Evolutionary conservation across 1,284 basidiomycete species (phyloP).

Genomic region (Cutaneotrichosporon daszewskae): DNA sequence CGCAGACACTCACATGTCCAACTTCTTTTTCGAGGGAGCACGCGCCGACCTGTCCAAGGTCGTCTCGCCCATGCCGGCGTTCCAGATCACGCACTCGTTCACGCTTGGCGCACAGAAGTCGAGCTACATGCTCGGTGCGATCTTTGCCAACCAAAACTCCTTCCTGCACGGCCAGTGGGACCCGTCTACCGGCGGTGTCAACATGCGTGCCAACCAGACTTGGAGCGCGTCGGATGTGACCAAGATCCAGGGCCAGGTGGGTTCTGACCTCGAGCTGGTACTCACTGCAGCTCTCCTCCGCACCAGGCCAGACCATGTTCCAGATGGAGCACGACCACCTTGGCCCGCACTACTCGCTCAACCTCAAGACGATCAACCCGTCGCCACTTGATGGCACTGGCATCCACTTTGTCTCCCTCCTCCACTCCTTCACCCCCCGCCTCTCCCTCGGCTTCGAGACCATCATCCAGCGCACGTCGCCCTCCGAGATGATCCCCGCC

Average conservation of each 20-base stretch:
- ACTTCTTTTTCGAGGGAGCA: slow-evolving; percentile 95
- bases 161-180: slow-evolving; percentile 93
- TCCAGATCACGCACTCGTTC: slow-evolving; percentile 98
- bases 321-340: slow-evolving; percentile 93
- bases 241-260: slow-evolving; percentile 84
- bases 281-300: slow-evolving; percentile 37
- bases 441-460: slow-evolving; percentile 86
- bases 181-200: slow-evolving; percentile 77
- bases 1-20: slow-evolving; percentile 79
- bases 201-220: slow-evolving; percentile 81
- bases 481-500: slow-evolving; percentile 65
- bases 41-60: slow-evolving; percentile 94
- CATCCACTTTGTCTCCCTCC: slow-evolving; percentile 86
- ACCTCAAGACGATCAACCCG: slow-evolving; percentile 89
- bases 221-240: slow-evolving; percentile 76
- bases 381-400: slow-evolving; percentile 84
- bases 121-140: slow-evolving; percentile 90
- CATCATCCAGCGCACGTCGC: slow-evolving; percentile 72
- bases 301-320: slow-evolving; percentile 74
- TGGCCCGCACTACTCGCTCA: slow-evolving; percentile 81
- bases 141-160: slow-evolving; percentile 69
- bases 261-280: slow-evolving; percentile 25
- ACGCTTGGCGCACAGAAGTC: slow-evolving; percentile 57
- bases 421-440: slow-evolving; percentile 91
- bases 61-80: slow-evolving; percentile 78